Evolutionary conservation across 2,329 filamentous ascomycete genomes (phyloP).

Genomic region (Amesomyces nigricolor): DNA sequence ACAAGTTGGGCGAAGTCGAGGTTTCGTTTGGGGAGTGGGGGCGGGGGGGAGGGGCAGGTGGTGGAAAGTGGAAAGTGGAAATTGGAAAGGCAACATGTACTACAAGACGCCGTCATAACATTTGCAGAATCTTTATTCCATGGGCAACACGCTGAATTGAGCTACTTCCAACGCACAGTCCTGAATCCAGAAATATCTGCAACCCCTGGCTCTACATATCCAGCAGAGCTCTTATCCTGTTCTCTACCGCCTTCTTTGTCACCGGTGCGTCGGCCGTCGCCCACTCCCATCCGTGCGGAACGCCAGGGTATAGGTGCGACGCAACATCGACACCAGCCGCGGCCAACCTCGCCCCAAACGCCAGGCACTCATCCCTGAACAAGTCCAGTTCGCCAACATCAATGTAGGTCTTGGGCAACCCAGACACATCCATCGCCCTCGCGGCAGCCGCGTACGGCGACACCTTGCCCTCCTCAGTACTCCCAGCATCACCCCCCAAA

Average conservation of each 20-base stretch:
- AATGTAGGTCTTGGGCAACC: conserved; percentile 35
- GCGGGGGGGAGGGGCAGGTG: too few relatives aligned
- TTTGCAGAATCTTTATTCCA: conserved; percentile 28
- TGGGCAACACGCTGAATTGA: not conserved
- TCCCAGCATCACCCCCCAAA: conserved; percentile 15
- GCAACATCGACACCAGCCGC: conserved; percentile 34
- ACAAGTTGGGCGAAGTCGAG: not conserved
- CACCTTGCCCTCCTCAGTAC: conserved; percentile 8
- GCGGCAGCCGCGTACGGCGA: conserved; percentile 25
- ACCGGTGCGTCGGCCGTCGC: conserved; percentile 10
- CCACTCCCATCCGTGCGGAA: conserved; percentile 37
- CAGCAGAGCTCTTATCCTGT: conserved; percentile 18
- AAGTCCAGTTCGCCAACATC: conserved; percentile 37
- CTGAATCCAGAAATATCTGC: not conserved
- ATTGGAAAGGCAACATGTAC: not conserved
- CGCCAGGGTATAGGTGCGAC: conserved; percentile 37
- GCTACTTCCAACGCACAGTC: too few relatives aligned
- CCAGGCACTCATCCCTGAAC: conserved; percentile 33
- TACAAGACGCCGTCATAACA: conserved; percentile 30
- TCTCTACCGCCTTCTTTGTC: conserved; percentile 25
- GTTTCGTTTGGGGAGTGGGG: too few relatives aligned
- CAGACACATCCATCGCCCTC: conserved; percentile 22
- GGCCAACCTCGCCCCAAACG: conserved; percentile 31
- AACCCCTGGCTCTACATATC: conserved; percentile 4
- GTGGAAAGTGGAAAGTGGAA: too few relatives aligned